A percentile compares a stretch with the other conserved stretches of the same genome.
Conservation (phyloP, 352 stramenopile genomes). For the Phytophthora nicotianae region DNA sequence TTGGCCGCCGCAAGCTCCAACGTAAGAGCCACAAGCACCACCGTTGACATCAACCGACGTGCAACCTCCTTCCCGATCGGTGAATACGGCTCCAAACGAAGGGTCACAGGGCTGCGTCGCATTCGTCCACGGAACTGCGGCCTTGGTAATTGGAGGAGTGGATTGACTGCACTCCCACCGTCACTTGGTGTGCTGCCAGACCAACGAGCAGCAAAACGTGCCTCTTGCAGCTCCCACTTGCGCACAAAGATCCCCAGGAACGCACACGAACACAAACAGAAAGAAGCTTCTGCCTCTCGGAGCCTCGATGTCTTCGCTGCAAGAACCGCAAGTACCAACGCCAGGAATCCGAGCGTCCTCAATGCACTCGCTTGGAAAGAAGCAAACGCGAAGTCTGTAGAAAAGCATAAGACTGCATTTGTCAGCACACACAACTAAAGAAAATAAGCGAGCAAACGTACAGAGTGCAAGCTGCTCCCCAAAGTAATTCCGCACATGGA, state of each 20-base stretch:
- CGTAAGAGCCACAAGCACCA: constrained; percentile 33
- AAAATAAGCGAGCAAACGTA: constrained; percentile 37
- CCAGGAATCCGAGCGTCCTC: constrained; percentile 40
- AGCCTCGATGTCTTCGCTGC: constrained; percentile 12
- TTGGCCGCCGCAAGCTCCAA: constrained; percentile 34
- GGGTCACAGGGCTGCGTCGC: constrained; percentile 53
- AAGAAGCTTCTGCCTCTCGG: constrained; percentile 30
- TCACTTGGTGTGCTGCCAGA: constrained; percentile 43
- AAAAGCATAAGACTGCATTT: neutral
- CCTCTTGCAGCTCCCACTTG: constrained; percentile 66
- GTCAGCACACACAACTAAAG: constrained; percentile 1
- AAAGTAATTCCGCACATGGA: constrained; percentile 81
- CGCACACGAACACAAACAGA: constrained; percentile 54
- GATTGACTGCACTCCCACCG: constrained; percentile 15
- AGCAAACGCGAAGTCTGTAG: constrained; percentile 66
- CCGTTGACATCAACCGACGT: constrained; percentile 32
- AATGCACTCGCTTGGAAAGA: constrained; percentile 58
- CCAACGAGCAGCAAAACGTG: constrained; percentile 49
- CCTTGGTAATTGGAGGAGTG: constrained; percentile 33
- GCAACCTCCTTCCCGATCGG: constrained; percentile 34
- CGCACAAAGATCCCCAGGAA: constrained; percentile 58
- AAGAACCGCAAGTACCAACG: constrained; percentile 42
- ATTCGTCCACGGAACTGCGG: constrained; percentile 67
- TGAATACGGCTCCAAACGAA: constrained; percentile 61
- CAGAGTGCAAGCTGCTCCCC: constrained; percentile 79